Percentiles rank a stretch among this genome's conserved stretches.
Conservation (phyloP, 2,329 filamentous ascomycete genomes). For the Exophiala dermatitidis region DNA sequence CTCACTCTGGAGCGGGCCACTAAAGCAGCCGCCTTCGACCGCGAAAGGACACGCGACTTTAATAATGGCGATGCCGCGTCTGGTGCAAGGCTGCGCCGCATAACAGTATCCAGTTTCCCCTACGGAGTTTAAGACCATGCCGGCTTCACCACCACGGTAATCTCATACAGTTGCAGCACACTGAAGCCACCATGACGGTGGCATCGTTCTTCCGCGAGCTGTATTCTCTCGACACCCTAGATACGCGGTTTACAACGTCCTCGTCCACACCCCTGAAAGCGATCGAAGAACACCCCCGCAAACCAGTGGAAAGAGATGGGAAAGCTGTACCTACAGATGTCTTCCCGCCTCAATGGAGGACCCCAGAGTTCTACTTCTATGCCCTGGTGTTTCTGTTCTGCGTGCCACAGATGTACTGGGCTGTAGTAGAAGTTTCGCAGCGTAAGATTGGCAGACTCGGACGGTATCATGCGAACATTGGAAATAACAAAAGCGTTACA, state of each 20-base stretch:
- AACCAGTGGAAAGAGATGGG: slow-evolving; percentile 19
- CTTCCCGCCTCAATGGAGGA: slow-evolving; percentile 70
- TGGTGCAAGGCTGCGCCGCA: no score
- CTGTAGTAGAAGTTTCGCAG: slow-evolving; percentile 77
- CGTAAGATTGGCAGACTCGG: slow-evolving; percentile 45
- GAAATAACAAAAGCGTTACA: slow-evolving; percentile 34
- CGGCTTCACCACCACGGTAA: background rate
- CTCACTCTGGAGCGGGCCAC: no score
- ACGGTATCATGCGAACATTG: background rate
- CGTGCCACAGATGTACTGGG: slow-evolving; percentile 84
- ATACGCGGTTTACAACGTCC: slow-evolving; percentile 65
- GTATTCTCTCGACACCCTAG: slow-evolving; percentile 61
- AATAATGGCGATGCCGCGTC: no score
- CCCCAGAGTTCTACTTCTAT: slow-evolving; percentile 79
- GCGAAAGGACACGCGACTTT: no score
- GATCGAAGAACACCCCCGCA: slow-evolving; percentile 45
- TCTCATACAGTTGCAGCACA: background rate
- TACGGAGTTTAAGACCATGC: no score
- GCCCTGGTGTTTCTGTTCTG: slow-evolving; percentile 57
- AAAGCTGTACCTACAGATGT: slow-evolving; percentile 38
- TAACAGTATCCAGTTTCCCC: no score
- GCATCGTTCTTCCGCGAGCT: slow-evolving; percentile 43
- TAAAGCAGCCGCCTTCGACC: no score
- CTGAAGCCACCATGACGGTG: slow-evolving; percentile 13
- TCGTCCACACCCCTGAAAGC: slow-evolving; percentile 60